Percentiles rank a stretch among this genome's conserved stretches.
These are phyloP conservation scores for Nymphaea thermarum DNA, from an alignment of 164 flowering plant genomes.

Conservation along the genomic window DNA sequence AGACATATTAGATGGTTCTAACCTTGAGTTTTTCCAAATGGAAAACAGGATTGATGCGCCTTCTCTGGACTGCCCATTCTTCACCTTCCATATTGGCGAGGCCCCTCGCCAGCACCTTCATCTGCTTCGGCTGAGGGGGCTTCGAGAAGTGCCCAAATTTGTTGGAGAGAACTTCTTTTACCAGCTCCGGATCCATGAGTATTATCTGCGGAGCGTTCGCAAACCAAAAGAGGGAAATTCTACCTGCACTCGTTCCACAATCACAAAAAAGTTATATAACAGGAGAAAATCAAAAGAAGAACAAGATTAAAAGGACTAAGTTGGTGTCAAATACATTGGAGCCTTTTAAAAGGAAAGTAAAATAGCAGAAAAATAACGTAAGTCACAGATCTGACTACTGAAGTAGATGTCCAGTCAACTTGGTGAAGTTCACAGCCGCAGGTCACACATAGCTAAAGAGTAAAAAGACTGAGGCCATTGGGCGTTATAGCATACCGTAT, in stretches of 20 bases:
- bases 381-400: no score
- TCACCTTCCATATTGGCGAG: conserved; percentile 8
- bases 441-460: no score
- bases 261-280: no score
- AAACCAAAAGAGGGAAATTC: conserved; percentile 3
- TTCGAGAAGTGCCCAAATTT: conserved; percentile 10
- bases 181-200: conserved; percentile 9
- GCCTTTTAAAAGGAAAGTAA: no score
- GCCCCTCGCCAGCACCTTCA: conserved; percentile 8
- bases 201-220: conserved; percentile 5
- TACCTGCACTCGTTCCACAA: conserved; percentile 2
- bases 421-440: no score
- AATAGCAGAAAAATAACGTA: no score
- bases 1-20: background rate
- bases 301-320: no score
- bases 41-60: conserved; percentile 19
- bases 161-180: conserved; percentile 6
- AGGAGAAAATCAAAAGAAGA: no score
- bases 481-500: conserved; percentile 2
- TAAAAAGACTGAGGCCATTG: no score
- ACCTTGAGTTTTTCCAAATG: conserved; percentile 22
- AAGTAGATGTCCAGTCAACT: no score
- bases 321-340: background rate
- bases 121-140: background rate
- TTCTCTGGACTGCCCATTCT: conserved; percentile 20